A percentile compares a stretch with the other conserved stretches of the same genome.
Evolutionary conservation across 2,329 filamentous ascomycete species (phyloP).

Genomic region (Ophiostoma ulmi): DNA sequence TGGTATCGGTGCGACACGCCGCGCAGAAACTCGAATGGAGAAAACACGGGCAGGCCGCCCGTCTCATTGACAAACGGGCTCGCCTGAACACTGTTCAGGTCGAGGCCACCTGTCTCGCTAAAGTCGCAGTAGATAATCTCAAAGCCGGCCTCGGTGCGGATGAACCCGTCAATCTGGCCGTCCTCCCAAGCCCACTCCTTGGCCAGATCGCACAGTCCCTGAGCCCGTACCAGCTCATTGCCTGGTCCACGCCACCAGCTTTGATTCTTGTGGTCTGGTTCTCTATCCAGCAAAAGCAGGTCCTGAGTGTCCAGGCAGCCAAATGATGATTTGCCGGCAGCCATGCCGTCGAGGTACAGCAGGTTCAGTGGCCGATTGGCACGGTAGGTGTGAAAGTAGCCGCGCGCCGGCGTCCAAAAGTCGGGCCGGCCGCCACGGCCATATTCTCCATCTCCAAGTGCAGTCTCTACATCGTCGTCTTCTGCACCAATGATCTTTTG

Average conservation of each 20-base stretch:
- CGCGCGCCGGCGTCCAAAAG: slow-evolving; percentile 33
- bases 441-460: background rate
- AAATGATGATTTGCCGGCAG: slow-evolving; percentile 58
- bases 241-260: background rate
- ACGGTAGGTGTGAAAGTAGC: slow-evolving; percentile 63
- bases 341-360: slow-evolving; percentile 66
- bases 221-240: slow-evolving; percentile 48
- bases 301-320: slow-evolving; percentile 67
- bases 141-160: slow-evolving; percentile 66
- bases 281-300: slow-evolving; percentile 42
- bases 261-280: background rate
- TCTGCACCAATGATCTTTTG: background rate
- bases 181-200: slow-evolving; percentile 40
- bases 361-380: slow-evolving; percentile 54
- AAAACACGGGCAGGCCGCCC: slow-evolving; percentile 25
- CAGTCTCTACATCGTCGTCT: background rate
- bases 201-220: slow-evolving; percentile 51
- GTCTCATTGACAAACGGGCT: slow-evolving; percentile 26
- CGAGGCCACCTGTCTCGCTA: slow-evolving; percentile 35
- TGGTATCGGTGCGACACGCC: slow-evolving; percentile 43
- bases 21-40: slow-evolving; percentile 36
- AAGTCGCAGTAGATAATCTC: slow-evolving; percentile 67
- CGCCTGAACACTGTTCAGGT: slow-evolving; percentile 33
- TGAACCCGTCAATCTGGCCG: slow-evolving; percentile 53
- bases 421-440: background rate